A percentile compares a stretch with the other conserved stretches of the same genome.
These are phyloP conservation scores for Neurospora africana DNA, from an alignment of 495 filamentous ascomycete species.

Conservation along the genomic window DNA sequence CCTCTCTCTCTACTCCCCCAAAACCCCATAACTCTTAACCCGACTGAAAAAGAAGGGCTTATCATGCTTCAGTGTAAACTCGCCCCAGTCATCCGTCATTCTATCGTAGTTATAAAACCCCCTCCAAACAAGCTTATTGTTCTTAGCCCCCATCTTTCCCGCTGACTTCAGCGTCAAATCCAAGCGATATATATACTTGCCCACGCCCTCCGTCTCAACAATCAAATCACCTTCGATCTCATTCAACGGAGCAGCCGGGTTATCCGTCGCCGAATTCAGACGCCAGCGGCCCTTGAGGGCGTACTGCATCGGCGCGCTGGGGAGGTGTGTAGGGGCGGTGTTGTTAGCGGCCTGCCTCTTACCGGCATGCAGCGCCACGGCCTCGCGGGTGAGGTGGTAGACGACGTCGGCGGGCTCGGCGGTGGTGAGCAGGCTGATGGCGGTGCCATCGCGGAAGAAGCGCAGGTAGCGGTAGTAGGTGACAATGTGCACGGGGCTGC, in stretches of 20 bases:
- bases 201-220: conserved; percentile 76
- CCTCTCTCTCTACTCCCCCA: conserved; percentile 18
- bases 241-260: conserved; percentile 7
- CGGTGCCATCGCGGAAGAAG: conserved; percentile 84
- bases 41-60: conserved; percentile 81
- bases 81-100: conserved; percentile 81
- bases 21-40: conserved; percentile 57
- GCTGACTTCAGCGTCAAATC: conserved; percentile 55
- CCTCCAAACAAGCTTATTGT: conserved; percentile 81
- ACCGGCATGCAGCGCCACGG: conserved; percentile 18
- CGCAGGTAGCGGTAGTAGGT: conserved; percentile 96
- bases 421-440: conserved; percentile 66
- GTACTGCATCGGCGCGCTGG: conserved; percentile 24
- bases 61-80: conserved; percentile 75
- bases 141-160: conserved; percentile 43
- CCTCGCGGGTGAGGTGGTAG: conserved; percentile 48
- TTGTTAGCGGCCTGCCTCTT: background rate
- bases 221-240: conserved; percentile 56
- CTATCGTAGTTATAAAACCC: conserved; percentile 87
- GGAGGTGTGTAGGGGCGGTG: conserved; percentile 19
- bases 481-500: conserved; percentile 83
- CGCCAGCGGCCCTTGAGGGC: conserved; percentile 31
- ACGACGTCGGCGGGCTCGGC: conserved; percentile 78
- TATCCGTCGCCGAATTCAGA: conserved; percentile 18
- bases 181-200: conserved; percentile 74